Base-by-base conservation (phyloP, 345 rosid genomes). In the Reutealis trisperma region DNA sequence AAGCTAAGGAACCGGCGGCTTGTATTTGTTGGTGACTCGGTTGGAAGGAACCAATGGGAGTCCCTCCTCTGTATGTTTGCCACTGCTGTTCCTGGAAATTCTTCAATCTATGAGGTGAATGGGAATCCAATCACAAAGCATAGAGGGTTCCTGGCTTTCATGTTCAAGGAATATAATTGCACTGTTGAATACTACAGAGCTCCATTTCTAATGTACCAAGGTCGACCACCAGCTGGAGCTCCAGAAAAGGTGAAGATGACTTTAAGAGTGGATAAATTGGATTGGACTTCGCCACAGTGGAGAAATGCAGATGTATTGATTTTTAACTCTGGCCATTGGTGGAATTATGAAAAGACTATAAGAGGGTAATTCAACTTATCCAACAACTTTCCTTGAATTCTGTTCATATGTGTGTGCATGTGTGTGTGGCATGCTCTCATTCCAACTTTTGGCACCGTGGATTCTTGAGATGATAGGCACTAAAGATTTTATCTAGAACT, bases 11-110 rank as follows among this genome's bases (percentile, higher is more conserved):
- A 92, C 78, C 81, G 86, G 78, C 74, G 96, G 75, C 81, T 96
- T 11, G 97, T 84, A 21, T 96, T 93, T 79, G 93, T 89, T n/a
- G 99, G 99, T 9, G 99, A 93, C 52, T 96, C 99, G 13, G 85
- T 96, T 54, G 99, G 96, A 65, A 86, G 98, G 81, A 96, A 96
- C 85, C 99, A 96, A 37, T 93, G 96, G 97, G 97, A 96, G 80
- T 96, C 98, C 57, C 89, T 93, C 67, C 90, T 96, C 51, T 93
- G 98, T 83, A 78, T 96, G 93, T 90, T 93, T 9, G 80, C 96
- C 67, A 81, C 98, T 60, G 89, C 86, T 55, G 82, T 91, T 73
- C 75, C 89, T 21, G 86, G 87, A 83, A 86, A 86, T 75, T 82
- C 89, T 44, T 87, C 91, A 30, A 85, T 96, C 49, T 89, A 91